Conservation (phyloP, 2,329 filamentous ascomycete genomes). For the Fusarium proliferatum region DNA sequence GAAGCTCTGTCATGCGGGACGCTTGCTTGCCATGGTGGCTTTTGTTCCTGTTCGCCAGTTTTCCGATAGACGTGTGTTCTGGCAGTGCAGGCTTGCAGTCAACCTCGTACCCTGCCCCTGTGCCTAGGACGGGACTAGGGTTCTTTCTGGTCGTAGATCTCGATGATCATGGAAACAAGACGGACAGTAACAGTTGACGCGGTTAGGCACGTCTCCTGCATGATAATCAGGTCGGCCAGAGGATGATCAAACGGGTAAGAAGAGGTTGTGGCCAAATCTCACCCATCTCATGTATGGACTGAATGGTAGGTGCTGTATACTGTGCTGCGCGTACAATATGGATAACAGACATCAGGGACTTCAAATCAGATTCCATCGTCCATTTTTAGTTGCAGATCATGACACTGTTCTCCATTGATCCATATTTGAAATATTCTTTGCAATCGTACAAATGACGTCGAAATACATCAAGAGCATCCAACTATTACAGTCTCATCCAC, state of each 20-base stretch:
- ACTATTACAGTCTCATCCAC: not conserved
- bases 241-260: not conserved
- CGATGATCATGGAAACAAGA: constrained; percentile 34
- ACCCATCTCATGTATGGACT: not conserved
- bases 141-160: constrained; percentile 22
- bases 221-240: constrained; percentile 12
- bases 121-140: not conserved
- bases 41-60: constrained; percentile 13
- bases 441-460: constrained; percentile 32
- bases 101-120: constrained; percentile 24
- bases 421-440: constrained; percentile 8
- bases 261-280: constrained; percentile 12
- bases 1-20: not conserved
- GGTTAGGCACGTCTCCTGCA: constrained; percentile 12
- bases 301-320: not conserved
- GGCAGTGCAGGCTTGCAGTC: not conserved
- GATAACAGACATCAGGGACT: not conserved
- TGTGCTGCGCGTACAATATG: not conserved
- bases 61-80: not conserved
- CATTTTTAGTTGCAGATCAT: constrained; percentile 27
- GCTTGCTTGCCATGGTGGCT: not conserved
- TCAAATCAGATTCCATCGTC: constrained; percentile 2
- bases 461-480: not conserved
- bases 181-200: not conserved
- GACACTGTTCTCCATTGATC: constrained; percentile 27